phyloP scores from a whole-genome alignment of 139 green algal genomes.

The Tetratostichococcus sp. region DNA sequence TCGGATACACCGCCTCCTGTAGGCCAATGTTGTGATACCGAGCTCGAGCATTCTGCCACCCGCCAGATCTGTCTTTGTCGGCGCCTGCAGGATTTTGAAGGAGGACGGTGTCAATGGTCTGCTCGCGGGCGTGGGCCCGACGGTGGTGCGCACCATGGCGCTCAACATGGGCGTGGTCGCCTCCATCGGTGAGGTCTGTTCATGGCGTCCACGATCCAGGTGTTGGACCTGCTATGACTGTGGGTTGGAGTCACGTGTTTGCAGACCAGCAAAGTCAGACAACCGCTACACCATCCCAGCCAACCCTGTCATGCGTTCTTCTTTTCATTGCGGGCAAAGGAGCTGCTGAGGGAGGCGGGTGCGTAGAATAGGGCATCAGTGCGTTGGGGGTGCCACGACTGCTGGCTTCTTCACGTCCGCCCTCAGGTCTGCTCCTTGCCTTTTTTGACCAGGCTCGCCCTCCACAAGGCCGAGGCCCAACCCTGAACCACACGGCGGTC shows the following conservation, averaged over 20 bases:
- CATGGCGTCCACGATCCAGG: too few species aligned
- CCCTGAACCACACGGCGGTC: neutral
- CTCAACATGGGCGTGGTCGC: slow-evolving; percentile 99
- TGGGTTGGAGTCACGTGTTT: too few species aligned
- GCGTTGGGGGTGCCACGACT: slow-evolving; percentile 66
- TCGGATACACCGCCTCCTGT: too few species aligned
- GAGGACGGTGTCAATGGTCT: slow-evolving; percentile 81
- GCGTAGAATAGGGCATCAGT: slow-evolving; percentile 59
- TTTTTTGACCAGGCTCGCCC: too few species aligned
- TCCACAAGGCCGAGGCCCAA: too few species aligned
- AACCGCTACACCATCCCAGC: too few species aligned
- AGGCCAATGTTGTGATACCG: too few species aligned
- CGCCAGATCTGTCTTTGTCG: too few species aligned
- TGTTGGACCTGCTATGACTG: too few species aligned
- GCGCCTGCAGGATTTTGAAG: slow-evolving; percentile 58
- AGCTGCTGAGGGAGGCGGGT: slow-evolving; percentile 78
- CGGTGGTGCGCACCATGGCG: slow-evolving; percentile 93
- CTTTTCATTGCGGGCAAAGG: slow-evolving; percentile 87
- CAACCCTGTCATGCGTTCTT: too few species aligned
- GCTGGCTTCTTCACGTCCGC: slow-evolving; percentile 91
- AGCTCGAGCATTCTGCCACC: too few species aligned
- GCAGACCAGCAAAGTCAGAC: too few species aligned
- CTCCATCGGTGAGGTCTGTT: slow-evolving; percentile 88
- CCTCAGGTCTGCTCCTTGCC: slow-evolving; percentile 26
- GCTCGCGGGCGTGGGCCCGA: slow-evolving; percentile 89